Conservation (phyloP, 192 early-diverging fungal species). For the Backusella morwellensis region DNA sequence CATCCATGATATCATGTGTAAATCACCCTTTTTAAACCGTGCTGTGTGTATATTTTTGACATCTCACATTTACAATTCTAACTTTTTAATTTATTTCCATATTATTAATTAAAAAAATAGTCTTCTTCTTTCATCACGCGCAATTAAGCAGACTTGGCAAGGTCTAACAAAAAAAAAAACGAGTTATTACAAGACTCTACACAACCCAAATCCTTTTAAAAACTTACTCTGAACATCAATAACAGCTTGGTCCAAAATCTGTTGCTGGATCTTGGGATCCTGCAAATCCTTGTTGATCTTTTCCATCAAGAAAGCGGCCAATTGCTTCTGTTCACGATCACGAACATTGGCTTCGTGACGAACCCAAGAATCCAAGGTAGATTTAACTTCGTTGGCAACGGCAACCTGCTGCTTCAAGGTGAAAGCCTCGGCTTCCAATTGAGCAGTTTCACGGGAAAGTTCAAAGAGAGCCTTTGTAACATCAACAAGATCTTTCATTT, state of each 20-base stretch:
- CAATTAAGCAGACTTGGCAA: slow-evolving; percentile 17
- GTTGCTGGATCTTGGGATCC: slow-evolving; percentile 67
- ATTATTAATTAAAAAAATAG: not conserved
- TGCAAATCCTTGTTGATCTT: slow-evolving; percentile 67
- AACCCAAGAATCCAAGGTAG: slow-evolving; percentile 93
- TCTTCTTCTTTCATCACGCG: not conserved
- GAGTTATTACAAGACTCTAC: not conserved
- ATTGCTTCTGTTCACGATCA: slow-evolving; percentile 89
- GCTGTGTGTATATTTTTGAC: not conserved
- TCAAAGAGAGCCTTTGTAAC: slow-evolving; percentile 92
- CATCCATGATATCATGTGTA: too few species aligned
- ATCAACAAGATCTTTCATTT: slow-evolving; percentile 91
- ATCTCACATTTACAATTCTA: not conserved
- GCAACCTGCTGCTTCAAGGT: slow-evolving; percentile 90
- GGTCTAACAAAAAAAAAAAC: not conserved
- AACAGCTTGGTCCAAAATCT: slow-evolving; percentile 58
- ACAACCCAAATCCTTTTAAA: not conserved
- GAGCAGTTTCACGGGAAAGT: slow-evolving; percentile 93
- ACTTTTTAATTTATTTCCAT: not conserved
- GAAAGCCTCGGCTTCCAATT: slow-evolving; percentile 92
- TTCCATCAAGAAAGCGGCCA: slow-evolving; percentile 83
- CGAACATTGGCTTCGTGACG: slow-evolving; percentile 93
- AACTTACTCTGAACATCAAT: slow-evolving; percentile 52
- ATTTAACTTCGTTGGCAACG: slow-evolving; percentile 80
- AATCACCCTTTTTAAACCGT: too few species aligned